A percentile compares a stretch with the other conserved stretches of the same genome.
phyloP scores from a whole-genome alignment of 1,284 basidiomycete genomes.

The Irpex lacteus region DNA sequence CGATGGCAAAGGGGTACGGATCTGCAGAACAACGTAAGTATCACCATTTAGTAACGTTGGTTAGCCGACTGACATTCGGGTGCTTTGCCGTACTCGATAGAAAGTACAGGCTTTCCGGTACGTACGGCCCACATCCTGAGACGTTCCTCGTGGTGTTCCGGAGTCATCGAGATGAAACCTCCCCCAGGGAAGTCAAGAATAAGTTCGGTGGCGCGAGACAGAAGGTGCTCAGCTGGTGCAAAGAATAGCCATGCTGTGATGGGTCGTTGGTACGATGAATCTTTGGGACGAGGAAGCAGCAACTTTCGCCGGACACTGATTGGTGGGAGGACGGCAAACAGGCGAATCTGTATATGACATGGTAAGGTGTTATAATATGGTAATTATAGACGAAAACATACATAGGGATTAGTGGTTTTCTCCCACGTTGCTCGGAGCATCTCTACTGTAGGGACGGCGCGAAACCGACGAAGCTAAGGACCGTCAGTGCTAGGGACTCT shows the following conservation, averaged over 20 bases:
- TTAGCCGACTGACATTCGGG: conserved; percentile 75
- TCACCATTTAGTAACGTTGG: not conserved
- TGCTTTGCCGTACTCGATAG: conserved; percentile 94
- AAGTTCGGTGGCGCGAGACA: conserved; percentile 73
- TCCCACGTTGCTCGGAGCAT: conserved; percentile 96
- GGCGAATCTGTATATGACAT: conserved; percentile 52
- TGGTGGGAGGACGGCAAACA: conserved; percentile 56
- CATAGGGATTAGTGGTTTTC: conserved; percentile 93
- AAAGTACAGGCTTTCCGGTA: conserved; percentile 79
- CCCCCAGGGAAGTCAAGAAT: conserved; percentile 94
- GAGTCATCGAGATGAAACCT: conserved; percentile 94
- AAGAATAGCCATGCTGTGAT: conserved; percentile 88
- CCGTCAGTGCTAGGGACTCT: conserved; percentile 1
- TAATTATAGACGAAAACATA: conserved; percentile 31
- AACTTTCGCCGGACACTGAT: conserved; percentile 76
- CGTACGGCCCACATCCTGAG: conserved; percentile 81
- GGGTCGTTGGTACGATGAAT: conserved; percentile 76
- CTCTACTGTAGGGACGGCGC: conserved; percentile 93
- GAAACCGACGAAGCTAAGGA: conserved; percentile 78
- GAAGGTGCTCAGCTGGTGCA: conserved; percentile 63
- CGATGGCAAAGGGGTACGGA: conserved; percentile 93
- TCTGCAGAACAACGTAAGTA: conserved; percentile 43
- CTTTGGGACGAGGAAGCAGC: conserved; percentile 76
- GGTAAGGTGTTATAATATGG: conserved; percentile 7
- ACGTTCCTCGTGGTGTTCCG: conserved; percentile 95